Conservation (phyloP, 139 green algal species). For the Closterium sp. region DNA sequence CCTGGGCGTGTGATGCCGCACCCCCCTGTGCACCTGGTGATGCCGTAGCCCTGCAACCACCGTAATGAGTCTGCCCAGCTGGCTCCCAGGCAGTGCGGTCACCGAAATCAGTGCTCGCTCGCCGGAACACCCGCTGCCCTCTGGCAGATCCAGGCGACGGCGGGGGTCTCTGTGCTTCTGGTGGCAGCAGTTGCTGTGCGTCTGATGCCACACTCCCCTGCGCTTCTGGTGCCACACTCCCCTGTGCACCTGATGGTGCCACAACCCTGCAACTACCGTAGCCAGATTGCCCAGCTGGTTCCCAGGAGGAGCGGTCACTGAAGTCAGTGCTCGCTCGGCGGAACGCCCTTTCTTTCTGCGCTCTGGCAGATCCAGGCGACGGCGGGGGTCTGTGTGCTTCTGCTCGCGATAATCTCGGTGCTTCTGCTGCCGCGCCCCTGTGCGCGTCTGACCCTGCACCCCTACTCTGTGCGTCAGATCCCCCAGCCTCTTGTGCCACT, state of each 20-base stretch:
- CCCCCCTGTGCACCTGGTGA: not conserved
- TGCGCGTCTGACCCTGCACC: not conserved
- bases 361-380: not conserved
- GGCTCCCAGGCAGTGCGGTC: not conserved
- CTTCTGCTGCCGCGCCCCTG: too few species aligned
- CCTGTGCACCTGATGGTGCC: not conserved
- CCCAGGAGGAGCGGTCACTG: not conserved
- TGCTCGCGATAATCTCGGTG: not conserved
- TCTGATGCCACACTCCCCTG: not conserved
- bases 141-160: not conserved
- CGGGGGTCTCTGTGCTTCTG: not conserved
- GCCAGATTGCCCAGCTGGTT: not conserved
- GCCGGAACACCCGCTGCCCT: not conserved
- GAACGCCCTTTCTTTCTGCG: not conserved
- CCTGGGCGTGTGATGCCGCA: not conserved
- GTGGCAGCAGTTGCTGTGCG: too few species aligned
- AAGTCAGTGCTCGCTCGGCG: not conserved
- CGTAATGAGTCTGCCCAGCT: not conserved
- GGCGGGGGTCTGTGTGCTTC: not conserved
- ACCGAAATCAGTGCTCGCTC: not conserved
- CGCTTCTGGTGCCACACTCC: not conserved
- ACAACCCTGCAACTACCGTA: not conserved
- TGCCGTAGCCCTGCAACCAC: not conserved
- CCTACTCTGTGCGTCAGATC: too few species aligned
- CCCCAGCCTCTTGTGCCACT: too few species aligned